Base-by-base conservation (phyloP, 768 basidiomycete species). In the Pleurotus sapidus region DNA sequence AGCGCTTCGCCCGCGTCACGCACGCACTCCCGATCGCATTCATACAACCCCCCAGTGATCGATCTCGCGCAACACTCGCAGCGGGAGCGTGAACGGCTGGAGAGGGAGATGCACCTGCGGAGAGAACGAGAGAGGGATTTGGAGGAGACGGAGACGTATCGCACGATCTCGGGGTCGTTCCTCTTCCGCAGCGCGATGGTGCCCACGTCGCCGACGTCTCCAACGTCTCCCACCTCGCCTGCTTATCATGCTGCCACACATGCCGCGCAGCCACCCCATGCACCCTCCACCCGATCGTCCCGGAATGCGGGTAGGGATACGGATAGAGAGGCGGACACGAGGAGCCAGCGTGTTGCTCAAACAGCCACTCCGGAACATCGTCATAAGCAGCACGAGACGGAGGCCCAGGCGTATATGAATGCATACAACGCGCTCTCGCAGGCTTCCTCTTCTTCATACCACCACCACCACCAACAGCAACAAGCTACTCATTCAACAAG, bases 121-220 rank as follows among this genome's bases (percentile, higher is more conserved):
- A 34, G 30, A 11, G 30, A 34, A 11, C 8, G 30, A 2, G 30
- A 34, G 30, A 9, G 30, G 9, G 30, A 34, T 11, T 9, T 9
- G 30, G 30, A 34, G 4, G 30, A 34, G 9, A 34, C 30, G 30
- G 30, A 34, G 30, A 56, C 55, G 6, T 46, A 56, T 9, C 43
- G 37, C 24, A 47, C 27, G 43, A 47, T 61, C 23, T 61, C 64
- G 43, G 69, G 56, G 37, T 66, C 65, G 56, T 70, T 59, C 66
- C 70, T 65, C 27, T 77, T 68, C 69, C 76, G 59, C 66, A 70
- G 67, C 18, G 68, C 68, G 17, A 56, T 56, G 25, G 43, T 37
- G 15, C 24, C 40, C 17, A 46, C 45, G 30, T 34, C 30, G 30
- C 30, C 30, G n/a, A 47, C 40, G 46, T 27, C 55, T 27, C 17